Base-by-base conservation (phyloP, 805 yeast genomes). In the Candida ovalis region DNA sequence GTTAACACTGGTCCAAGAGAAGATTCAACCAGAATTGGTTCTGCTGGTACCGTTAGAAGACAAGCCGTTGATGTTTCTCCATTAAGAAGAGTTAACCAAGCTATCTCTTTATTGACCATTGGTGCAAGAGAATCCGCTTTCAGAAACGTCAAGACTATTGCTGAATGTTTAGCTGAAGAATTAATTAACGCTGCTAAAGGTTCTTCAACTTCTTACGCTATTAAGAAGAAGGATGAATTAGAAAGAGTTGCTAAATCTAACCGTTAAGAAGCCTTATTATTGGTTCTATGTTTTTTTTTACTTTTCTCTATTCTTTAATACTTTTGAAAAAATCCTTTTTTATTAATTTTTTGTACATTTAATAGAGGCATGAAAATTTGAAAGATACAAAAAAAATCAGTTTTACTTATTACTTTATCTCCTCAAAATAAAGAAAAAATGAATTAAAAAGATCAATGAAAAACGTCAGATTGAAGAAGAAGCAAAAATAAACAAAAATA, bases 11-110 rank as follows among this genome's bases (percentile, higher is more conserved):
- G 99, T 78, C 96, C 99, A 78, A 90, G 99, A 85, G 99, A 94
- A 85, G 99, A 94, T 80, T 89, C 98, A 72, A 94, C 99, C 84
- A 91, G 99, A 88, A 92, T 95, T 69, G 99, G 99, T 81, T 91
- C 97, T 73, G 91, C 97, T 71, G 99, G 99, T 88, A 88, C 98
- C 73, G 99, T 95, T 70, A 94, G 99, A 88, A 90, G 99, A 86
- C 99, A 95, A 82, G 99, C 99, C 65, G 99, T 94, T 74, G 99
- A 94, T 89, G 99, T 94, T 62, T 91, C 99, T 72, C 99, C 99
- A 73, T 85, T 94, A 76, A 91, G 99, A 87, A 92, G 99, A 84
- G 97, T 94, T 67, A 94, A 94, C 96, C 98, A 94, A 81, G 95
- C 99, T 70, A 83, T 94, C 71, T 82, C 99, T 71, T 84, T 94